Percentiles rank a stretch among this genome's conserved stretches.
Evolutionary conservation across 768 basidiomycete species (phyloP).

Genomic region (Phallus indusiatus): DNA sequence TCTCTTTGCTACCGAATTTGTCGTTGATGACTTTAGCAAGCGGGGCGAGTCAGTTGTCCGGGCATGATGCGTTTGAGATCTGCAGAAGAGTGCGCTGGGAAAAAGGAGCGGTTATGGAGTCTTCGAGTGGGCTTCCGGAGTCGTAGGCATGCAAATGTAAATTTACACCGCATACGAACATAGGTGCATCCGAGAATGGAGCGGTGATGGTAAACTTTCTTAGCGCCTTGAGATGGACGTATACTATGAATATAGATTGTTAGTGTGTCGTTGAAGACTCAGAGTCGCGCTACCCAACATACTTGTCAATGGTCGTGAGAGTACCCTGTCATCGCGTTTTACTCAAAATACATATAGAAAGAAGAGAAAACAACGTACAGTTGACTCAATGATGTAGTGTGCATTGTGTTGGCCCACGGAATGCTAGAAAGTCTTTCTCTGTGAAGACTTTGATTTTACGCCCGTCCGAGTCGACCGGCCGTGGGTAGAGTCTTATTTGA

Average conservation of each 20-base stretch:
- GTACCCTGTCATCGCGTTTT: conserved; percentile 86
- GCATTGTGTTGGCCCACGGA: conserved; percentile 75
- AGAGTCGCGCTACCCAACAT: conserved; percentile 15
- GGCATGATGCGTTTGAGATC: conserved; percentile 99
- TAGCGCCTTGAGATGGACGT: conserved; percentile 94
- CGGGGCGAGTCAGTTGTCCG: conserved; percentile 99
- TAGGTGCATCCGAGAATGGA: conserved; percentile 92
- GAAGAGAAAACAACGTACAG: conserved; percentile 42
- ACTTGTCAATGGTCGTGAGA: conserved; percentile 94
- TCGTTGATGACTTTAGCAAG: conserved; percentile 97
- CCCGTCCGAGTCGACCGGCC: conserved; percentile 77
- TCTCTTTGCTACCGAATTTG: conserved; percentile 93
- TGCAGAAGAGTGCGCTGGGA: conserved; percentile 19
- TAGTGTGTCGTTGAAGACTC: neutral
- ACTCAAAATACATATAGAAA: no score
- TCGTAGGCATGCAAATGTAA: conserved; percentile 88
- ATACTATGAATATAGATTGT: conserved; percentile 43
- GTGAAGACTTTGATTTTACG: conserved; percentile 67
- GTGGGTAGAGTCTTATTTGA: conserved; percentile 94
- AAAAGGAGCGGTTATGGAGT: conserved; percentile 23
- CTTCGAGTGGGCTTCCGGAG: conserved; percentile 73
- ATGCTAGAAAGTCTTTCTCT: conserved; percentile 85
- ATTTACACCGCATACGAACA: conserved; percentile 95
- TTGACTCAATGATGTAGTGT: conserved; percentile 93
- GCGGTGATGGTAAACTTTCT: conserved; percentile 99